Base-by-base conservation (phyloP, 495 filamentous ascomycete species). In the Parachaetomium inaequale region DNA sequence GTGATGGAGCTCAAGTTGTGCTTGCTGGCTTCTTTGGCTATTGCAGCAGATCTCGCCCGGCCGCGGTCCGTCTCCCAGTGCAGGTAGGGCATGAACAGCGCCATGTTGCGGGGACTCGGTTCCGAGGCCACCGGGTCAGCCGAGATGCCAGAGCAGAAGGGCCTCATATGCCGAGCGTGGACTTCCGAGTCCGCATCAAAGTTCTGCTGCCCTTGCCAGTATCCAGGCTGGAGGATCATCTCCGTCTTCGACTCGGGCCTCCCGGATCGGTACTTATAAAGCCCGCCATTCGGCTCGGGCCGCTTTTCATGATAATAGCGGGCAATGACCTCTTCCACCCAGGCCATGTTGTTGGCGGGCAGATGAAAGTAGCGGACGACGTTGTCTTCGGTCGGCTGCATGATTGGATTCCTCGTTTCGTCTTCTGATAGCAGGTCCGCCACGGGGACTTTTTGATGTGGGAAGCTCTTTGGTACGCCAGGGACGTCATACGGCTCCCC, bases 331-430 rank as follows among this genome's bases (percentile, higher is more conserved):
- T 68, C 65, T 43, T 74, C 71, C 3, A 73, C 61, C 68, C 68
- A 74, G 3, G 38, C 46, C 74, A 76, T 76, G 56, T 76, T 75
- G 59, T 76, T 76, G 21, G 69, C 68, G 11, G 74, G 74, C 21
- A 76, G 63, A 47, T 76, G 74, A 36, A 76, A 70, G 53, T 75
- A 75, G 3, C 71, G 62, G 19, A 75, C 52, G 19, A 68, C 43
- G 29, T 58, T 58, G 28, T 63, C 50, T 4, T 65, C 65, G 59
- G 52, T 55, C 26, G 59, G 34, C 25, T 69, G 68, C 66, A 72
- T 66, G 8, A 75, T 57, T 26, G 67, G 69, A 49, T 72, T 73
- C 15, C 61, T 57, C 19, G 49, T 31, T 19, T 52, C 40, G 59
- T 71, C 63, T 8, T 68, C 62, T 1, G 63, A 60, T 8, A 74